phyloP scores from a whole-genome alignment of 345 rosid species.

The Citrus australasica region DNA sequence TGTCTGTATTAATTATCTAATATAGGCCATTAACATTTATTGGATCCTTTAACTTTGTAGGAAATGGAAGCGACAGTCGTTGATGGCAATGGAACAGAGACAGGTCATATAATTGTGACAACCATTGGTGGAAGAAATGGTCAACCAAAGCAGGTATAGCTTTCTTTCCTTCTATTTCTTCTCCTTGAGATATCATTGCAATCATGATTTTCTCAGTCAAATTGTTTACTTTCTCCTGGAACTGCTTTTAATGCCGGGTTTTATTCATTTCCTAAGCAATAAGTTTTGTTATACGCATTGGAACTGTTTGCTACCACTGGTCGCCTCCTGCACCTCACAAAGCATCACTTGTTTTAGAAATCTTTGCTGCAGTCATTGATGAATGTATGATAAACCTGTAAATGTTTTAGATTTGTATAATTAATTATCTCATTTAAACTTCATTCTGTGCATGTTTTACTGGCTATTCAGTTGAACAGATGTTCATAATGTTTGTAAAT shows the following conservation, averaged over 20 bases:
- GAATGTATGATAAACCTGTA: background rate
- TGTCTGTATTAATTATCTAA: background rate
- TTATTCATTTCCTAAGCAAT: background rate
- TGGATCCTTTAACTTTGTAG: slow-evolving; percentile 35
- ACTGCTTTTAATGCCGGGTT: background rate
- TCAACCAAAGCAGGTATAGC: slow-evolving; percentile 84
- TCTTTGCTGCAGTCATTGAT: background rate
- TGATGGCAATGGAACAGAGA: slow-evolving; percentile 87
- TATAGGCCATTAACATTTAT: background rate
- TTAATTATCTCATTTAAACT: background rate
- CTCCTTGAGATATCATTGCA: background rate
- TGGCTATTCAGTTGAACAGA: background rate
- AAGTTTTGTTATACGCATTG: background rate
- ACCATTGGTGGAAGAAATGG: slow-evolving; percentile 97
- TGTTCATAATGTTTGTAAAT: too few species aligned
- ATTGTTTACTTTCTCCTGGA: background rate
- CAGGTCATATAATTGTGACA: slow-evolving; percentile 93
- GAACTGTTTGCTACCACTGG: background rate
- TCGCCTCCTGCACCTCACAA: background rate
- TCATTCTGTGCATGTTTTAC: background rate
- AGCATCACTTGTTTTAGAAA: background rate
- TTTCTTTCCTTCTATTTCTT: background rate
- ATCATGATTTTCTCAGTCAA: background rate
- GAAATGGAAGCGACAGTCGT: slow-evolving; percentile 92
- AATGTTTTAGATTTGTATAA: background rate